Evolutionary conservation across 768 basidiomycete species (phyloP), one percentile per base, ranked within the genome.

Genomic region (Multifurca ochricompacta): DNA sequence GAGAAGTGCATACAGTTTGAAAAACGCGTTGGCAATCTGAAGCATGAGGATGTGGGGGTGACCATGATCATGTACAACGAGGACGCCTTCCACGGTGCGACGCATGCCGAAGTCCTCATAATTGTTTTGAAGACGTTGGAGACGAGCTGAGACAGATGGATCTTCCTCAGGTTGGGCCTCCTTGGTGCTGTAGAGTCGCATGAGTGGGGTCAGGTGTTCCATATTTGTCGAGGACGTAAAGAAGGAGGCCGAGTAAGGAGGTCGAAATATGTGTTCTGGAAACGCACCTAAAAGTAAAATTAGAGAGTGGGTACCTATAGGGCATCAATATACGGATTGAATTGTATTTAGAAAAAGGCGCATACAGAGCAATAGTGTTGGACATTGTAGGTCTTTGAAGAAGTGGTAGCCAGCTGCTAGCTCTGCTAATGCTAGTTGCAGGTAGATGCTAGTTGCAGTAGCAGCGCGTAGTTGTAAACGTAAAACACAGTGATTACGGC

Each of bases 21-120:
- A 98, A 70, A 98, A 99, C 14, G 93, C 92, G 68, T 96, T 97
- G 19, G 94, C 96, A 66, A 99, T 96, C 66, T 98, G 96, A 5
- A 97, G 79, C 85, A 98, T 93, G 61, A 99, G 81, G 58, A 98
- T 91, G 65, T 99, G 95, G 1, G 95, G 94, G 65, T 95, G 91
- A 0, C 94, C 95, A 62, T 97, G 94, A 67, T 97, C 93, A 70
- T 96, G 91, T 5, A 93, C 92, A 52, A 94, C 85, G 5, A 91
- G 76, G 46, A 89, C 82, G 42, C 83, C 91, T 65, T 96, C 94
- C 7, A 96, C 94, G 0, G 95, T 96, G 18, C 93, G 76, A 16
- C 96, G 81, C 90, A 97, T 95, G 8, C 96, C 96, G 69, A 85
- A 92, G 69, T 95, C 91, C 67, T 91, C 90, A 78, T 94, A 98